These are phyloP conservation scores for Orychophragmus violaceus DNA, from an alignment of 345 rosid species.

Conservation along the genomic window DNA sequence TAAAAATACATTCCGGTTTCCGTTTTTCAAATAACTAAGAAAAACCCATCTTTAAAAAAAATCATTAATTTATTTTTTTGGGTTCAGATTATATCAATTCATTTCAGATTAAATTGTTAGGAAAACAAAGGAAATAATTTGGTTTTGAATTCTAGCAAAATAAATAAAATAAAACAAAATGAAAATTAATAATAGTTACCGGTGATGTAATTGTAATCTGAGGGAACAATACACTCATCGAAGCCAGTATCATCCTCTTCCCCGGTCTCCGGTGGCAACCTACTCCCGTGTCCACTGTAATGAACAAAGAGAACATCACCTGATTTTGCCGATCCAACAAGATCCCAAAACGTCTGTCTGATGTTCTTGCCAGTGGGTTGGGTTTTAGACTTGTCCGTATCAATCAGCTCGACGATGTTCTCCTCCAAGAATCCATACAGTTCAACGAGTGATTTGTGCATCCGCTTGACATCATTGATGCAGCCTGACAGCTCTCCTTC, in stretches of 20 bases:
- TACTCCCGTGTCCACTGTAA: constrained; percentile 86
- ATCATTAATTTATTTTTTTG: neutral
- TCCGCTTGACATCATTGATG: constrained; percentile 64
- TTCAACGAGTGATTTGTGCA: constrained; percentile 44
- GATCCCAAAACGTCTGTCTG: constrained; percentile 41
- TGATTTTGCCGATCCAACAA: constrained; percentile 45
- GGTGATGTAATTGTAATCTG: constrained; percentile 71
- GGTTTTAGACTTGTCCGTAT: constrained; percentile 46
- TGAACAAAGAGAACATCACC: constrained; percentile 66
- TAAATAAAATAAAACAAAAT: neutral
- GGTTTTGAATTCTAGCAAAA: neutral
- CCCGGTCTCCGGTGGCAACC: constrained; percentile 85
- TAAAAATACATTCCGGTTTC: too few relatives aligned
- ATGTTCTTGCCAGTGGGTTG: constrained; percentile 76
- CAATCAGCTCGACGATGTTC: constrained; percentile 55
- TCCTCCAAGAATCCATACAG: constrained; percentile 59
- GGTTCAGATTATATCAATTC: neutral
- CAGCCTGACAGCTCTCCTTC: constrained; percentile 77
- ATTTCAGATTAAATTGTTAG: neutral
- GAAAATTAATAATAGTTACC: constrained; percentile 30
- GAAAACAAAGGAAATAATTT: neutral
- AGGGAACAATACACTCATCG: constrained; percentile 85
- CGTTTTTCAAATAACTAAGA: neutral
- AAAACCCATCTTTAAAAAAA: neutral
- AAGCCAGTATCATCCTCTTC: constrained; percentile 85